Evolutionary conservation across 352 stramenopile species (phyloP).

Genomic region (Bremia lactucae): DNA sequence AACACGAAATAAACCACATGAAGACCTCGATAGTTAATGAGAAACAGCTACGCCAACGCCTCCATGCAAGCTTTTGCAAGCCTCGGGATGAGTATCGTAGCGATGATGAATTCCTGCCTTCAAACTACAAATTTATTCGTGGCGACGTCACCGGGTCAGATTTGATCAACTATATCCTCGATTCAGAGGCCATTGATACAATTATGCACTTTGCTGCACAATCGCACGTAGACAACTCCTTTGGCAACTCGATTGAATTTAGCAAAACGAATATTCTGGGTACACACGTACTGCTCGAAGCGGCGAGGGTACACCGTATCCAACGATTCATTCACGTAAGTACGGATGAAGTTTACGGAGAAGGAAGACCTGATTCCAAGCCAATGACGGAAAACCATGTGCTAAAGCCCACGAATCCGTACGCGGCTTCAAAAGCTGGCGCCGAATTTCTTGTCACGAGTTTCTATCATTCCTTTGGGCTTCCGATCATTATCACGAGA

Average conservation of each 20-base stretch:
- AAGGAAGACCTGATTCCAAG: conserved; percentile 83
- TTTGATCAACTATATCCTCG: conserved; percentile 91
- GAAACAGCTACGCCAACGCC: no score
- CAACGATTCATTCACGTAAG: conserved; percentile 95
- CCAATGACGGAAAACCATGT: conserved; percentile 94
- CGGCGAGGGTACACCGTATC: conserved; percentile 86
- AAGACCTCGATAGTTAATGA: no score
- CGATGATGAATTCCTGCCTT: conserved; percentile 25
- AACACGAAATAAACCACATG: conserved; percentile 15
- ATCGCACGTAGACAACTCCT: conserved; percentile 97
- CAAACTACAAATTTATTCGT: conserved; percentile 95
- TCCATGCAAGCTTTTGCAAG: conserved; percentile 53
- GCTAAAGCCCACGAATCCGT: conserved; percentile 94
- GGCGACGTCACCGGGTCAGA: conserved; percentile 92
- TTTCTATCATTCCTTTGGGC: conserved; percentile 88
- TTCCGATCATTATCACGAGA: conserved; percentile 95
- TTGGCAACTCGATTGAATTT: conserved; percentile 97
- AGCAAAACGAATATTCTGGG: conserved; percentile 97
- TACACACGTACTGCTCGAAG: conserved; percentile 96
- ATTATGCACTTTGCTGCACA: conserved; percentile 98
- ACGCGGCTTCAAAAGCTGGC: conserved; percentile 96
- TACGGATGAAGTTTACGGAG: conserved; percentile 98
- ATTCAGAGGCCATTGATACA: conserved; percentile 93
- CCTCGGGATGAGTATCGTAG: conserved; percentile 22
- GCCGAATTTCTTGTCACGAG: conserved; percentile 97